phyloP scores from a whole-genome alignment of 148 eudicot species.

The Silene uniflora region DNA sequence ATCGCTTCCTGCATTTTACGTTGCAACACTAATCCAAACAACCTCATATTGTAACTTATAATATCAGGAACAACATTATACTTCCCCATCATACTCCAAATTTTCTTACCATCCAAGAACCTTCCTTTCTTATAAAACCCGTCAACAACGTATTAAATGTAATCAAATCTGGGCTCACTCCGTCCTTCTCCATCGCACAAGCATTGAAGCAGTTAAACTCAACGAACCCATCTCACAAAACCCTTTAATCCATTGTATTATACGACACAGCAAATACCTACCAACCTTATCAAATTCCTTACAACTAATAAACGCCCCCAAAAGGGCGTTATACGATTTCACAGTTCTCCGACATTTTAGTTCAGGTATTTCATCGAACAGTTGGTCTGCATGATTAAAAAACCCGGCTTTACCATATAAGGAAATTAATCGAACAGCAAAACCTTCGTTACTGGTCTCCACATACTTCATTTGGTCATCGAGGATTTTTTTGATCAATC shows the following conservation, averaged over 20 bases:
- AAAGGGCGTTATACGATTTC: slow-evolving; percentile 54
- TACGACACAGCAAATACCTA: no score
- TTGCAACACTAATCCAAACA: slow-evolving; percentile 22
- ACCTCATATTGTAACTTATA: slow-evolving; percentile 25
- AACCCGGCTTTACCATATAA: slow-evolving; percentile 58
- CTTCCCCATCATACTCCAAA: slow-evolving; percentile 29
- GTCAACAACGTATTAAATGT: slow-evolving; percentile 30
- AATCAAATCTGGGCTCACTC: slow-evolving; percentile 22
- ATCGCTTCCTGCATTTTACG: slow-evolving; percentile 27
- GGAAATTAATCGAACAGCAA: slow-evolving; percentile 37
- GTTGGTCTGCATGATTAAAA: slow-evolving; percentile 51
- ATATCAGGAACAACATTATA: slow-evolving; percentile 34
- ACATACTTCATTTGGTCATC: slow-evolving; percentile 42
- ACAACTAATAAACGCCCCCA: slow-evolving; percentile 17
- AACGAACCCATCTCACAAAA: slow-evolving; percentile 34
- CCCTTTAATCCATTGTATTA: no score
- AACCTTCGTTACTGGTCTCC: slow-evolving; percentile 31
- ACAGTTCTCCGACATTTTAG: slow-evolving; percentile 39
- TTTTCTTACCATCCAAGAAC: slow-evolving; percentile 38
- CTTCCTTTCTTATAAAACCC: slow-evolving; percentile 21
- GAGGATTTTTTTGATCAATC: no score
- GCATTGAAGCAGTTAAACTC: slow-evolving; percentile 23
- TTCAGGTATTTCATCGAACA: slow-evolving; percentile 72
- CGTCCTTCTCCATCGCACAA: slow-evolving; percentile 35
- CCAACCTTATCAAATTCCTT: no score